Conservation (phyloP, 805 yeast species). For the Yamadazyma sp. region DNA sequence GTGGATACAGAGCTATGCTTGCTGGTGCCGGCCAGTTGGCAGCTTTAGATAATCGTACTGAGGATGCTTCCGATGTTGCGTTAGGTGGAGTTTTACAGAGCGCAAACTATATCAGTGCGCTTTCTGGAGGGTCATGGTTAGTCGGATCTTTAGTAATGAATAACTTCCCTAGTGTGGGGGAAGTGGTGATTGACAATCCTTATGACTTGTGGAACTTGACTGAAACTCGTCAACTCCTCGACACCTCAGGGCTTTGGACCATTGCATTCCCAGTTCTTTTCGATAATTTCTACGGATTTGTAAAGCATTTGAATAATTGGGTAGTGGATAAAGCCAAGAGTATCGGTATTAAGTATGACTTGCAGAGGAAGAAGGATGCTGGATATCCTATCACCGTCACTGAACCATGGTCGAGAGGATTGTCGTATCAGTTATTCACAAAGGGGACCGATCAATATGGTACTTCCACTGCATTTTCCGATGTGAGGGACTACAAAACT, state of each 20-base stretch:
- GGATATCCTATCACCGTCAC: conserved; percentile 70
- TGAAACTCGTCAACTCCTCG: conserved; percentile 27
- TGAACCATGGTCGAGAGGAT: conserved; percentile 78
- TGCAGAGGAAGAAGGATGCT: conserved; percentile 47
- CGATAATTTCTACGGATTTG: conserved; percentile 24
- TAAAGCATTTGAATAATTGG: conserved; percentile 33
- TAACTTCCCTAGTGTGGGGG: conserved; percentile 71
- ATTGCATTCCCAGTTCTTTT: conserved; percentile 22
- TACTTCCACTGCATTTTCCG: conserved; percentile 32
- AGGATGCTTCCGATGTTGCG: conserved; percentile 46
- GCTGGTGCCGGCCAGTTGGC: conserved; percentile 81
- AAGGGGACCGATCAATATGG: conserved; percentile 24
- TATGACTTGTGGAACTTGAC: conserved; percentile 39
- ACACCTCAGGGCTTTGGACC: conserved; percentile 20
- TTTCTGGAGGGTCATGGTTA: conserved; percentile 86
- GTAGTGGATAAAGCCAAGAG: conserved; percentile 24
- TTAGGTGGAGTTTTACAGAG: conserved; percentile 75
- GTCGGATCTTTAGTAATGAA: conserved; percentile 67
- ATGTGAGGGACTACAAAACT: conserved; percentile 24
- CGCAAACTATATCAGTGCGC: conserved; percentile 69
- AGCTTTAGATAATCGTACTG: conserved; percentile 75
- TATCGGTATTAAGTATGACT: conserved; percentile 49
- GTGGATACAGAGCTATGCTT: conserved; percentile 50
- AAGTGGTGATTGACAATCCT: conserved; percentile 40
- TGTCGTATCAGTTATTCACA: conserved; percentile 64